Conservation (phyloP, 1,284 basidiomycete species). For the Hymenochaete sp. region DNA sequence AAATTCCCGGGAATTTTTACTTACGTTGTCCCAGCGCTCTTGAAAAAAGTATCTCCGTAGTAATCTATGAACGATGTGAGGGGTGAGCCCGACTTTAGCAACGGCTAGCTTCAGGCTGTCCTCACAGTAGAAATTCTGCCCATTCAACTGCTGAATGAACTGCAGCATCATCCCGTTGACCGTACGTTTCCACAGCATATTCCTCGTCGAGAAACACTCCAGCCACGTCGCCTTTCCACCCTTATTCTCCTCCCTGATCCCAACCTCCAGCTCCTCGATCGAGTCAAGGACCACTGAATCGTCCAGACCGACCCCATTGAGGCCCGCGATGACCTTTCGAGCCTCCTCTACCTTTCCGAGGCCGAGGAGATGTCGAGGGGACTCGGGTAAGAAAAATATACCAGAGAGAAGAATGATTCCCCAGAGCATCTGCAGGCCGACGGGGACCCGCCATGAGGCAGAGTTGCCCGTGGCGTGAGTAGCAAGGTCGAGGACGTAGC, state of each 20-base stretch:
- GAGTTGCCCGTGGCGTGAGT: conserved; percentile 52
- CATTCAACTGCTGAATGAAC: conserved; percentile 74
- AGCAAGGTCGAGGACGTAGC: conserved; percentile 64
- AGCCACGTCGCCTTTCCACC: conserved; percentile 72
- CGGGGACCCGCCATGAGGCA: conserved; percentile 65
- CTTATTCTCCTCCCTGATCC: conserved; percentile 61
- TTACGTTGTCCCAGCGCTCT: conserved; percentile 58
- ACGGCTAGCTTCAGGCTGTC: too few species aligned
- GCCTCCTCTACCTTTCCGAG: conserved; percentile 46
- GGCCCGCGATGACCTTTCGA: conserved; percentile 49
- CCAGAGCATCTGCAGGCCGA: conserved; percentile 61
- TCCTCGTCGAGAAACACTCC: conserved; percentile 68
- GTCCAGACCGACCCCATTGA: conserved; percentile 56
- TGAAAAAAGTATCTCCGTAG: conserved; percentile 79
- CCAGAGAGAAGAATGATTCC: conserved; percentile 60
- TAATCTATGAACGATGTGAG: conserved; percentile 39
- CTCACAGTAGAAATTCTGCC: conserved; percentile 66
- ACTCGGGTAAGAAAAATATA: conserved; percentile 71
- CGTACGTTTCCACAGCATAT: conserved; percentile 64
- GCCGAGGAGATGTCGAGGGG: conserved; percentile 63
- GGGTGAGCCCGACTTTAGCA: not conserved
- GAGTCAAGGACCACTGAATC: conserved; percentile 55
- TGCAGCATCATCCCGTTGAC: conserved; percentile 75
- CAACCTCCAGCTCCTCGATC: conserved; percentile 63
- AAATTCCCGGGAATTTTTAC: conserved; percentile 20